Percentiles rank a stretch among this genome's conserved stretches.
Conservation (phyloP, 2,329 filamentous ascomycete genomes). For the Exophiala bonariae region DNA sequence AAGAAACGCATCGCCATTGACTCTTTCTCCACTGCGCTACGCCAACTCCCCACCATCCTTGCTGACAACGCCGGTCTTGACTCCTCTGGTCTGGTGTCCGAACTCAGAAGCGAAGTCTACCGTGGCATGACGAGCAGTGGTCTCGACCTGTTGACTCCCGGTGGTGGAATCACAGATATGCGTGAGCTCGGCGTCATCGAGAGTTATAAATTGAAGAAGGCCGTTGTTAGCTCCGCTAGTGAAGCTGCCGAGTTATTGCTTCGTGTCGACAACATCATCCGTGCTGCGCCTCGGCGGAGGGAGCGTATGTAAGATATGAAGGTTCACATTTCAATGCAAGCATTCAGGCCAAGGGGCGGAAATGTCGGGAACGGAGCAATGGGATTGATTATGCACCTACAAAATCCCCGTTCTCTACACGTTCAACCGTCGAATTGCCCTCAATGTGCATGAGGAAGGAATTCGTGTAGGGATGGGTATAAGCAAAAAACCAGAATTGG, state of each 20-base stretch:
- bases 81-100: constrained; percentile 87
- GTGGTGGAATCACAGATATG: constrained; percentile 94
- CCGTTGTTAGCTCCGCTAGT: constrained; percentile 94
- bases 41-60: constrained; percentile 92
- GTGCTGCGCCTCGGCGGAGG: constrained; percentile 80
- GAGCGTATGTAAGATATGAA: constrained; percentile 64
- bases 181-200: constrained; percentile 91
- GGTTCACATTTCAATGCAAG: too few relatives aligned
- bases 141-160: constrained; percentile 82
- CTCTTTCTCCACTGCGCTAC: constrained; percentile 82
- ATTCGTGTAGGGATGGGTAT: too few relatives aligned
- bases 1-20: constrained; percentile 96
- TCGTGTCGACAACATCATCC: constrained; percentile 96
- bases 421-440: too few relatives aligned
- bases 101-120: constrained; percentile 91
- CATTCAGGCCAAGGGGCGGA: too few relatives aligned
- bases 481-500: too few relatives aligned
- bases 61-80: constrained; percentile 97
- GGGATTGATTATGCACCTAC: too few relatives aligned
- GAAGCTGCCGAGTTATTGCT: constrained; percentile 95
- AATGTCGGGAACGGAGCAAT: too few relatives aligned
- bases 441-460: too few relatives aligned
- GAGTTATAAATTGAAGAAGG: constrained; percentile 97
- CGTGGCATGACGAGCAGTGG: constrained; percentile 91
- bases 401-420: too few relatives aligned